These are phyloP conservation scores for Jamesozyma hellenica DNA, from an alignment of 805 yeast species.

Conservation along the genomic window DNA sequence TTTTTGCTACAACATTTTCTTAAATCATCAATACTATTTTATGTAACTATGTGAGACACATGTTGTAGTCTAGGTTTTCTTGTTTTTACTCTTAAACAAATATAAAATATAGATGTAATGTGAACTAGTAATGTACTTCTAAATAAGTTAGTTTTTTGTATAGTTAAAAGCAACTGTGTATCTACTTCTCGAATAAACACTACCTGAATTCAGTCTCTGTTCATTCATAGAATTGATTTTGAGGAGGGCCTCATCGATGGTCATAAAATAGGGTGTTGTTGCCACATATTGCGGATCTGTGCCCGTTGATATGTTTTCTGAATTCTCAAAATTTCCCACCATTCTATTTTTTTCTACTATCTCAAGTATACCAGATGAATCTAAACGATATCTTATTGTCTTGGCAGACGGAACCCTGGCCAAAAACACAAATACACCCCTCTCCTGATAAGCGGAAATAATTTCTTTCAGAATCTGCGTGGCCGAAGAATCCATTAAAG, in stretches of 20 bases:
- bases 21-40: too few species aligned
- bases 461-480: slow-evolving; percentile 60
- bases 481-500: slow-evolving; percentile 69
- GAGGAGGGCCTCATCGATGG: slow-evolving; percentile 12
- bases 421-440: slow-evolving; percentile 49
- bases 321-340: not conserved
- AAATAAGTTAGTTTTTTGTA: too few species aligned
- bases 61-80: too few species aligned
- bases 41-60: too few species aligned
- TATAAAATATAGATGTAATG: too few species aligned
- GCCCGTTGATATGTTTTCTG: not conserved
- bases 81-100: too few species aligned
- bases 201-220: not conserved
- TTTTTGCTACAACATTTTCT: too few species aligned
- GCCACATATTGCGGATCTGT: not conserved
- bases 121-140: too few species aligned
- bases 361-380: slow-evolving; percentile 42
- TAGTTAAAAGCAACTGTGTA: too few species aligned
- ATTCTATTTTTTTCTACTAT: slow-evolving; percentile 1
- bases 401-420: slow-evolving; percentile 45
- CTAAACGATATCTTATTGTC: slow-evolving; percentile 41
- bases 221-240: slow-evolving; percentile 2
- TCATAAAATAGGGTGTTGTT: slow-evolving; percentile 8
- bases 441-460: slow-evolving; percentile 42
- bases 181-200: too few species aligned